Evolutionary conservation across 2,329 filamentous ascomycete species (phyloP), one percentile per base, ranked within the genome.

Genomic region (Pestalotiopsis sp.): DNA sequence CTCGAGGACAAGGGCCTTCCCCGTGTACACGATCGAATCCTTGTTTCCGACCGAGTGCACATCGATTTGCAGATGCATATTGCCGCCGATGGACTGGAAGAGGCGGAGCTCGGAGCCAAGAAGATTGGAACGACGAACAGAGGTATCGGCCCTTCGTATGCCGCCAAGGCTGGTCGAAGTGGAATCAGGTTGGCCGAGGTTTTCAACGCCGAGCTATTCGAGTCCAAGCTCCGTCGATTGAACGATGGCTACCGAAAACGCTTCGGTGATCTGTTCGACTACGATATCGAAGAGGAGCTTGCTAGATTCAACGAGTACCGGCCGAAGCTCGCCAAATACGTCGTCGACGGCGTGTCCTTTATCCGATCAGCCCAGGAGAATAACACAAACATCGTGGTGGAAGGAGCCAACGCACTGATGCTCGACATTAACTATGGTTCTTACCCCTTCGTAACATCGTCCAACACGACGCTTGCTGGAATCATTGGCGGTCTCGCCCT

Each of bases 221-320:
- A 93, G 80, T 76, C 79, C 52, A 92, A 92, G 79, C 80, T 94
- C 57, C 85, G 90, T 57, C 80, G 83, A 27, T 81, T 94, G 61
- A 90, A 87, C 7, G 73, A 80, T 5, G 89, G 87, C 17, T 92
- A 87, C 80, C 85, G 89, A 82, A 90, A 91, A 81, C 65, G 73
- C 57, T 75, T 70, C 84, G 91, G 72, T 5, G 70, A 91, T 72
- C 79, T 92, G 25, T 80, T 92, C 67, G 77, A 89, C 71, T 88
- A 89, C 77, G 89, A 93, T 70, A 85, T 91, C 5, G 91, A 94
- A 72, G 89, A 90, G 39, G 92, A 94, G 81, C 86, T 94, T 71
- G 57, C 36, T 2, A 36, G 67, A 56, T 87, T 92, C 66, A 87
- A 93, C 74, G 81, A 85, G 67, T 83, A 83, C n/a, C 90, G 89